Base-by-base conservation (phyloP, 768 basidiomycete species). In the Hygrocybe coccinea region DNA sequence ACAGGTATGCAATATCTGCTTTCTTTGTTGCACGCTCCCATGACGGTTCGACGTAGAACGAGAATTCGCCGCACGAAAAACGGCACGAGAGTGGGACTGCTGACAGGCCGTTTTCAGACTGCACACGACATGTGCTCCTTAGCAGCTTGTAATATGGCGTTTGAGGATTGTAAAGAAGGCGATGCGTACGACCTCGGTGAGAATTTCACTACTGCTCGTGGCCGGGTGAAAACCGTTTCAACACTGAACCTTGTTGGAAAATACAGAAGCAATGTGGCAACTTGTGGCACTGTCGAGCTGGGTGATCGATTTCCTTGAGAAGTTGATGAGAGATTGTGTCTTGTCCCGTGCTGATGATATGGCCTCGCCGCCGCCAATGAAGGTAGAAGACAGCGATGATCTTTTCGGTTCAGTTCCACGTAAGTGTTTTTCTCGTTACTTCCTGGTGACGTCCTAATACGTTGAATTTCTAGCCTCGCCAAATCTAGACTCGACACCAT, bases 241-340 rank as follows among this genome's bases (percentile, higher is more conserved):
- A 34, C 3, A 29, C 34, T 44, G 4, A 4, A 33, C 53, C 21
- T 21, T 52, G 24, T 41, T 25, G 35, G n/a, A 19, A 45, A 54
- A 57, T 50, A 25, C 52, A 91, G 89, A 83, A 52, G 81, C 85
- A 35, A 77, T 83, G 24, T 91, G 89, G 89, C 84, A 86, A 59
- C 74, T 91, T 12, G 79, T 84, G 45, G 79, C 78, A 8, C 62
- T 89, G 45, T 80, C 78, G 1, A 71, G 70, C 7, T 91, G 87
- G 87, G 65, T 81, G 43, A 70, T 89, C 24, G 69, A 69, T 34
- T 83, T 89, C 59, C 58, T 83, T 17, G 86, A 87, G 64, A 78
- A 70, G 50, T 65, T 91, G 4, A 65, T 89, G 67, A 86, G 81
- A 60, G 69, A 76, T 56, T 78, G 76, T 59, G 71, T 82, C n/a